Conservation (phyloP, 441 rosid species). For the Gossypium gossypioides region DNA sequence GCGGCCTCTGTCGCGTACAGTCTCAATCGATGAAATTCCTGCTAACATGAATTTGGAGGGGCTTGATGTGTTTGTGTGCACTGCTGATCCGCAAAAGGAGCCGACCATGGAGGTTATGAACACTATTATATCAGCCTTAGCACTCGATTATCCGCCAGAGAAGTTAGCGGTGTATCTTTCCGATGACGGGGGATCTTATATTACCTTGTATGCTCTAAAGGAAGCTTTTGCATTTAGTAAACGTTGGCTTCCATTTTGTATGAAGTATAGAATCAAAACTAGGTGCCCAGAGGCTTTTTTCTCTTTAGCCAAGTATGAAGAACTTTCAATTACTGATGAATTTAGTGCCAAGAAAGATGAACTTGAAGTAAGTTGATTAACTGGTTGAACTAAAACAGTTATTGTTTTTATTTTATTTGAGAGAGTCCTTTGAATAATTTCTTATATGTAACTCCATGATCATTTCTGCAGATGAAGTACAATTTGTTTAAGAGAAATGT, state of each 20-base stretch:
- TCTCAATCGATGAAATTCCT: slow-evolving; percentile 26
- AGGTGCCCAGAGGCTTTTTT: slow-evolving; percentile 33
- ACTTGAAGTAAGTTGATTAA: slow-evolving; percentile 17
- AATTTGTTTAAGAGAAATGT: slow-evolving; percentile 17
- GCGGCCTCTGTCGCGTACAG: slow-evolving; percentile 22
- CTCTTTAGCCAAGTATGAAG: slow-evolving; percentile 14
- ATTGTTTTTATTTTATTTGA: neutral
- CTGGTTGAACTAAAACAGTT: neutral
- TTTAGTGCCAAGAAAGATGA: slow-evolving; percentile 8
- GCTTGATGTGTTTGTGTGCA: slow-evolving; percentile 7
- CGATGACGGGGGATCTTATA: slow-evolving; percentile 33
- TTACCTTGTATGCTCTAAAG: slow-evolving; percentile 28
- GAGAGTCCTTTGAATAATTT: neutral
- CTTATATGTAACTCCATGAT: slow-evolving; percentile 14
- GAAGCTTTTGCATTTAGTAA: slow-evolving; percentile 31
- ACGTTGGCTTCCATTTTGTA: slow-evolving; percentile 38
- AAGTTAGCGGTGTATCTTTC: slow-evolving; percentile 1
- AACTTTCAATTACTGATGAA: neutral
- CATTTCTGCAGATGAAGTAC: slow-evolving; percentile 14
- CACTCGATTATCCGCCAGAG: neutral
- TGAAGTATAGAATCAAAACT: slow-evolving; percentile 23
- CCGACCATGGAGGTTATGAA: neutral
- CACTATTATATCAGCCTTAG: neutral
- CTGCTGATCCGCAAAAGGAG: slow-evolving; percentile 6
- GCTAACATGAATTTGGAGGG: neutral